These are phyloP conservation scores for Dactylellina cionopaga DNA, from an alignment of 2,329 filamentous ascomycete genomes.

Conservation along the genomic window DNA sequence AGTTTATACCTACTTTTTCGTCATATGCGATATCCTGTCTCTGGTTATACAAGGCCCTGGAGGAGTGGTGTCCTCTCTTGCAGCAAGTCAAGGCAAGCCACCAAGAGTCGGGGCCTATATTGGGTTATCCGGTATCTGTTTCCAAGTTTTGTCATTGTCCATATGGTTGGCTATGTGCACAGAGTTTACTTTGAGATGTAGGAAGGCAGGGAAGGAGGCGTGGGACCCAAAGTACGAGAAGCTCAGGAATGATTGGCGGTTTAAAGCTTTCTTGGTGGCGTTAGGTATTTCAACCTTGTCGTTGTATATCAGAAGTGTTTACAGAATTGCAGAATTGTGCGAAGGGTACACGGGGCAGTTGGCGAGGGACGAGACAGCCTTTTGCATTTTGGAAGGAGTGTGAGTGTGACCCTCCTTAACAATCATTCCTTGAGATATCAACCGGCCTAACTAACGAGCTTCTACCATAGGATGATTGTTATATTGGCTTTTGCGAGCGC, in stretches of 20 bases:
- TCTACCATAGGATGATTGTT: slow-evolving; percentile 61
- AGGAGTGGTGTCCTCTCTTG: slow-evolving; percentile 67
- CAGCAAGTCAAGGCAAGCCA: slow-evolving; percentile 19
- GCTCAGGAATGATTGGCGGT: slow-evolving; percentile 10
- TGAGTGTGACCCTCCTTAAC: slow-evolving; percentile 9
- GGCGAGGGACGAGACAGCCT: slow-evolving; percentile 67
- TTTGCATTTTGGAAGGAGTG: slow-evolving; percentile 69
- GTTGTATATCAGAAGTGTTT: slow-evolving; percentile 71
- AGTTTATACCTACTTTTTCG: slow-evolving; percentile 70
- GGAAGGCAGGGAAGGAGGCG: slow-evolving; percentile 1
- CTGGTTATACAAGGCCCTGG: slow-evolving; percentile 71
- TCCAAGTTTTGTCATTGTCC: slow-evolving; percentile 69
- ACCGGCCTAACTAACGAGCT: not conserved
- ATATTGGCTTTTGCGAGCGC: slow-evolving; percentile 64
- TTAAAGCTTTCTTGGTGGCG: slow-evolving; percentile 65
- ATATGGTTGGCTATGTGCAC: slow-evolving; percentile 71
- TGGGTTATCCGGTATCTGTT: slow-evolving; percentile 71
- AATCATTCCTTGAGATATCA: not conserved
- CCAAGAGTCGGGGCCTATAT: slow-evolving; percentile 62
- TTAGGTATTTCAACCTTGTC: slow-evolving; percentile 69
- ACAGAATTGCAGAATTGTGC: slow-evolving; percentile 72
- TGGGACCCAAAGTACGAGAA: slow-evolving; percentile 32
- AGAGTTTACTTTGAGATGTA: slow-evolving; percentile 57
- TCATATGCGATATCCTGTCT: slow-evolving; percentile 71
- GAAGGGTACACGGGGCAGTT: slow-evolving; percentile 71